Conservation (phyloP, 2,329 filamentous ascomycete species). For the Stagonosporopsis chrysanthemi region DNA sequence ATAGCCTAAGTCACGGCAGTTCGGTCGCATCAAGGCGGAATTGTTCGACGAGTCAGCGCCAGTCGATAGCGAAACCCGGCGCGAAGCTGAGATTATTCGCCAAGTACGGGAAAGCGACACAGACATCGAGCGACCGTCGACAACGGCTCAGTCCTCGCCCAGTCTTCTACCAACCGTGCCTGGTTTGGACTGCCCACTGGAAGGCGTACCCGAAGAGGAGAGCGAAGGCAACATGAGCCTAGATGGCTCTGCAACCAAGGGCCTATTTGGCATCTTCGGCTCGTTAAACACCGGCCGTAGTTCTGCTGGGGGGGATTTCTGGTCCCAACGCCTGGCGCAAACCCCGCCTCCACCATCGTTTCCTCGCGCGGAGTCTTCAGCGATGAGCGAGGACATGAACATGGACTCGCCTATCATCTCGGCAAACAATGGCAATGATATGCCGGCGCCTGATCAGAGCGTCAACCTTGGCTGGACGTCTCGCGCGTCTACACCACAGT, state of each 20-base stretch:
- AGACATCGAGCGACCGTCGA: constrained; percentile 60
- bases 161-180: constrained; percentile 65
- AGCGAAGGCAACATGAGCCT: constrained; percentile 65
- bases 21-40: constrained; percentile 89
- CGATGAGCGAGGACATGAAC: constrained; percentile 70
- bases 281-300: constrained; percentile 81
- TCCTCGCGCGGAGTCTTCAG: constrained; percentile 61
- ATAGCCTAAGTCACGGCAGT: constrained; percentile 94
- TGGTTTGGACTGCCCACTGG: constrained; percentile 65
- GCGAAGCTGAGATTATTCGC: constrained; percentile 93
- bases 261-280: constrained; percentile 71
- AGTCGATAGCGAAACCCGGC: constrained; percentile 84
- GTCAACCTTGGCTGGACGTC: constrained; percentile 37
- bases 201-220: constrained; percentile 72
- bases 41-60: constrained; percentile 88
- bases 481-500: constrained; percentile 49
- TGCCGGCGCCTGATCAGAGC: constrained; percentile 30
- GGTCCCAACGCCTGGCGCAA: constrained; percentile 71
- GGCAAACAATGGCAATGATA: constrained; percentile 28
- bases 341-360: constrained; percentile 66
- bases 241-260: constrained; percentile 50
- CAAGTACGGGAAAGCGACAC: constrained; percentile 92
- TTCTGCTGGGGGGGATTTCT: constrained; percentile 75
- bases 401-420: constrained; percentile 70
- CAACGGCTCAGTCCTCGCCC: constrained; percentile 73